Conservation (phyloP, 805 yeast genomes). For the Cyberlindnera suaveolens region DNA sequence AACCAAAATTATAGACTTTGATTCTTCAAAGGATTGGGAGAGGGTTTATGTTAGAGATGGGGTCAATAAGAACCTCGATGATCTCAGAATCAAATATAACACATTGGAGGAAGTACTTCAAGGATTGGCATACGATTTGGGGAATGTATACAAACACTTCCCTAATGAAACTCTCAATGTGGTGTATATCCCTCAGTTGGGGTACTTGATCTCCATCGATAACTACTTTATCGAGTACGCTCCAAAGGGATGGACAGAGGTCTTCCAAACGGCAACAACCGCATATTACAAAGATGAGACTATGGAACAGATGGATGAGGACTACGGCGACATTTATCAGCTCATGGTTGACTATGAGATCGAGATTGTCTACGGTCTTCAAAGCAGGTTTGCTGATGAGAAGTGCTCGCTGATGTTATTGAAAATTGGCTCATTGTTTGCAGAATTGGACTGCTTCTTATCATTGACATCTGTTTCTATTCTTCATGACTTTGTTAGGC, state of each 20-base stretch:
- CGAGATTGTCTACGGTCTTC: constrained; percentile 32
- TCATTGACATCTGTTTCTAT: constrained; percentile 30
- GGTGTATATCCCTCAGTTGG: constrained; percentile 41
- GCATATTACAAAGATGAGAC: constrained; percentile 30
- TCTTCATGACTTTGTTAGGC: constrained; percentile 25
- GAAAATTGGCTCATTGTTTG: constrained; percentile 20
- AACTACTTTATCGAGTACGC: not conserved
- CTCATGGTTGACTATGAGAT: constrained; percentile 35
- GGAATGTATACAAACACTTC: constrained; percentile 2
- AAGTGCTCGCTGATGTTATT: constrained; percentile 9
- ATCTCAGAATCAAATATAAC: constrained; percentile 13
- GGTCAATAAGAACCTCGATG: constrained; percentile 23
- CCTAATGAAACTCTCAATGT: constrained; percentile 24
- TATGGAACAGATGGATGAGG: constrained; percentile 28
- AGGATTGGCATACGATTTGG: constrained; percentile 17
- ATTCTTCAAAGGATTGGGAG: constrained; percentile 25
- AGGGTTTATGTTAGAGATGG: constrained; percentile 27
- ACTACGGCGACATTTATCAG: constrained; percentile 37
- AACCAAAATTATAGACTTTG: constrained; percentile 31
- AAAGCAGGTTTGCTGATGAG: constrained; percentile 16
- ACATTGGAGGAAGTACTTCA: constrained; percentile 26
- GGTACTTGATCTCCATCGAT: constrained; percentile 31
- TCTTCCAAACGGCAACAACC: constrained; percentile 32
- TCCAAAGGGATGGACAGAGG: constrained; percentile 27
- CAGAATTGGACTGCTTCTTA: constrained; percentile 32